Evolutionary conservation across 1,284 basidiomycete species (phyloP), one percentile per base, ranked within the genome.

Genomic region (Termitomyces sp.): DNA sequence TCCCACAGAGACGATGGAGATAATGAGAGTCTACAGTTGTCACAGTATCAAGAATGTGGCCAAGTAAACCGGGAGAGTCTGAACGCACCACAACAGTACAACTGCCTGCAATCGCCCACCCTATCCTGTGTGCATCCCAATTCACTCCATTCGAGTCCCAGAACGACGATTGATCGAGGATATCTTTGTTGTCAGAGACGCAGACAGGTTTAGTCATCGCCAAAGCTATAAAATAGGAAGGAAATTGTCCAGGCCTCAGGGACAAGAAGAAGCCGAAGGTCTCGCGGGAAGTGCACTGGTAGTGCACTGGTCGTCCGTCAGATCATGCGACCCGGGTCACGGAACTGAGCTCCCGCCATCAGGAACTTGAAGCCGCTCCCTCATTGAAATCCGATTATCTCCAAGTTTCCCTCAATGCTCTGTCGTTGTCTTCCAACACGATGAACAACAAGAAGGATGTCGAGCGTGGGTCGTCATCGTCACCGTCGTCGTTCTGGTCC

Each of bases 81-180:
- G 34, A 24, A 79, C 86, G 60, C 62, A 90, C 85, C 45, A 82
- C 58, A 30, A 72, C 68, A 3, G 88, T 74, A 60, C 83, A 86
- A 13, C 70, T 76, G 30, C 89, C 89, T 8, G 86, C 79, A 54
- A 91, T 76, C 6, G 86, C 73, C 88, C 88, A 91, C 40, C 88
- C 88, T 65, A 88, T 81, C 61, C 79, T 73, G 68, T 89, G 87
- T 7, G 72, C 64, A 58, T 84, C 80, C 84, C 83, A 86, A 59
- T 83, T 68, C 21, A 77, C 40, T 12, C 76, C 73, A 42, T 73
- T 70, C 0, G 70, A 59, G 57, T 69, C 68, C 86, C 85, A 89
- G 65, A 88, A 89, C 3, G 67, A 68, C 38, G 74, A 72, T 62
- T 89, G 84, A 67, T 88, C 85, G 36, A 79, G 62, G 1, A 59